Evolutionary conservation across 75 land plant genomes (phyloP).

Genomic region (Ceratopteris richardii): DNA sequence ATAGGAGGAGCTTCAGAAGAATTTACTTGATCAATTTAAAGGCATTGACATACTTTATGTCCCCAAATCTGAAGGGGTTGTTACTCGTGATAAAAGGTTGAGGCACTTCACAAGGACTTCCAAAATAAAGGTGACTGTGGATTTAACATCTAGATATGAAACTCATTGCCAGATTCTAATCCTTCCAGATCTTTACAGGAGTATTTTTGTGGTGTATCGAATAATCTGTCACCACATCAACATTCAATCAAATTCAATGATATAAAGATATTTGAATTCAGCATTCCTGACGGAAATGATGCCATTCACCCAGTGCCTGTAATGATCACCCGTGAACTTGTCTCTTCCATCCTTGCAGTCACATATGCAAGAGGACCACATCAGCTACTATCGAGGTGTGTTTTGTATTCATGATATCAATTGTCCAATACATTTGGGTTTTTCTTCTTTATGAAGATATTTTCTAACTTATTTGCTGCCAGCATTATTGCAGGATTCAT

Average conservation of each 20-base stretch:
- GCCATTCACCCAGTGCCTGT: neutral
- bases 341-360: constrained; percentile 10
- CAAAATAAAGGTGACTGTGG: neutral
- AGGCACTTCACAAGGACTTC: constrained; percentile 4
- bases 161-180: neutral
- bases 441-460: neutral
- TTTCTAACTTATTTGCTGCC: neutral
- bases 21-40: neutral
- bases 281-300: neutral
- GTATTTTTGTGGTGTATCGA: constrained; percentile 7
- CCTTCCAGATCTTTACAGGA: constrained; percentile 4
- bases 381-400: constrained; percentile 1
- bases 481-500: constrained; percentile 12
- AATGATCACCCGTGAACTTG: neutral
- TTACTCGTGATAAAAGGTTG: constrained; percentile 4
- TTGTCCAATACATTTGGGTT: neutral
- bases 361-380: constrained; percentile 4
- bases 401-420: neutral
- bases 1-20: constrained; percentile 3
- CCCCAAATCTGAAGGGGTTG: constrained; percentile 10
- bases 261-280: neutral
- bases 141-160: neutral
- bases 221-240: neutral
- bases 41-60: constrained; percentile 4
- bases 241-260: neutral